These are phyloP conservation scores for Trichoderma asperellum DNA, from an alignment of 2,329 filamentous ascomycete genomes.

Conservation along the genomic window DNA sequence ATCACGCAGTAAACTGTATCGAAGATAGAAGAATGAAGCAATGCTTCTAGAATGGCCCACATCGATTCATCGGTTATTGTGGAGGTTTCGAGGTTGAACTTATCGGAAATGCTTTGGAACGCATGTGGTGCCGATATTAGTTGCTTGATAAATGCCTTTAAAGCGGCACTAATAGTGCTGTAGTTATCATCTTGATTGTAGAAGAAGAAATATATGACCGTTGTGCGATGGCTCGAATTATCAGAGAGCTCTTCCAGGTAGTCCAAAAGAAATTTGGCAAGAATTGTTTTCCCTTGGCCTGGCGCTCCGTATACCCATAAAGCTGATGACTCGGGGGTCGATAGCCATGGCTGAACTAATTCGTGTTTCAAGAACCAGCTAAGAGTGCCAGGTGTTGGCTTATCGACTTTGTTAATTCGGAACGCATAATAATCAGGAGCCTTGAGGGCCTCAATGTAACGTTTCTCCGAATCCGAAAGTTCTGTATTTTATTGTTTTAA, in stretches of 20 bases:
- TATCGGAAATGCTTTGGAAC: background rate
- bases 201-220: slow-evolving; percentile 2
- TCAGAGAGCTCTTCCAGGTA: background rate
- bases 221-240: background rate
- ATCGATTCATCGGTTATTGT: background rate
- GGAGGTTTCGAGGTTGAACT: background rate
- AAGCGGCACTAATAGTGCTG: background rate
- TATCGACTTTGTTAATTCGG: background rate
- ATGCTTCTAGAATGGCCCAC: background rate
- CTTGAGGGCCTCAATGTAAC: background rate
- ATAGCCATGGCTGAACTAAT: background rate
- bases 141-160: background rate
- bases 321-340: background rate
- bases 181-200: background rate
- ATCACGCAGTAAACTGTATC: slow-evolving; percentile 1
- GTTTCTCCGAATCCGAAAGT: background rate
- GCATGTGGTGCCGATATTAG: background rate
- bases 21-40: background rate
- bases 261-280: background rate
- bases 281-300: slow-evolving; percentile 5
- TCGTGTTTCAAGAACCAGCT: background rate
- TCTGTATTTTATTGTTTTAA: background rate
- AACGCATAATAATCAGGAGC: background rate
- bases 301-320: background rate
- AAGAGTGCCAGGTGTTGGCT: background rate